Evolutionary conservation across 1,139 yeast species (phyloP).

Genomic region (Candida mesenterica): DNA sequence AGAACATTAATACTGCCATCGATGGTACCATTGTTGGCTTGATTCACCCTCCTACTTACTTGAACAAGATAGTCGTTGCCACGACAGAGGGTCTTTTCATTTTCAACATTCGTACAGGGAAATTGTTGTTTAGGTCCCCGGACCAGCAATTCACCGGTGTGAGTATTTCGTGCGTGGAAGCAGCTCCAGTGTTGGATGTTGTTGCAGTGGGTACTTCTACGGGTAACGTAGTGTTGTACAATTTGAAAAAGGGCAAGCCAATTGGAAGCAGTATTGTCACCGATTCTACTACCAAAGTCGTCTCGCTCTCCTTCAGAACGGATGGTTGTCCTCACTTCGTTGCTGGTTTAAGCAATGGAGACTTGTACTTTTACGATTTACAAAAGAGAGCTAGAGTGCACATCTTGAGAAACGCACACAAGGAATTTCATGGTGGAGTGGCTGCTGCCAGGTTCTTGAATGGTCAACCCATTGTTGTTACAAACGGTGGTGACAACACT

Average conservation of each 20-base stretch:
- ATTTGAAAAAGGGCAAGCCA: slow-evolving; percentile 63
- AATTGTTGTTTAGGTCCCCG: slow-evolving; percentile 59
- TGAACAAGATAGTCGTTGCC: slow-evolving; percentile 82
- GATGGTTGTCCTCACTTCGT: slow-evolving; percentile 87
- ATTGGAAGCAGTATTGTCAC: slow-evolving; percentile 54
- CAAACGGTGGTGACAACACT: slow-evolving; percentile 89
- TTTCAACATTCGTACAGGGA: slow-evolving; percentile 77
- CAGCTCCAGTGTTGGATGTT: slow-evolving; percentile 85
- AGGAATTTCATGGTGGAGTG: slow-evolving; percentile 77
- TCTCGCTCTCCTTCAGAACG: slow-evolving; percentile 83
- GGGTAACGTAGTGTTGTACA: slow-evolving; percentile 67
- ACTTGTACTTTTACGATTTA: slow-evolving; percentile 80
- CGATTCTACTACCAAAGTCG: slow-evolving; percentile 47
- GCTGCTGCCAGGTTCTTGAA: slow-evolving; percentile 72
- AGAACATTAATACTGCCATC: slow-evolving; percentile 47
- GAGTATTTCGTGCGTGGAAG: slow-evolving; percentile 59
- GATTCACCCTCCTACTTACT: slow-evolving; percentile 85
- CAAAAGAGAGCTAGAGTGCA: slow-evolving; percentile 73
- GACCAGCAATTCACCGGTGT: slow-evolving; percentile 48
- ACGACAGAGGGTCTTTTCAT: slow-evolving; percentile 63
- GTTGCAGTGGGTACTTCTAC: slow-evolving; percentile 73
- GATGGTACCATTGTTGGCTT: slow-evolving; percentile 72
- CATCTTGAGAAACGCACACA: slow-evolving; percentile 69
- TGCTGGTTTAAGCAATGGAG: slow-evolving; percentile 79
- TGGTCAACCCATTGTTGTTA: slow-evolving; percentile 91